phyloP scores from a whole-genome alignment of 306 rosid species.

The Fagus sylvatica region DNA sequence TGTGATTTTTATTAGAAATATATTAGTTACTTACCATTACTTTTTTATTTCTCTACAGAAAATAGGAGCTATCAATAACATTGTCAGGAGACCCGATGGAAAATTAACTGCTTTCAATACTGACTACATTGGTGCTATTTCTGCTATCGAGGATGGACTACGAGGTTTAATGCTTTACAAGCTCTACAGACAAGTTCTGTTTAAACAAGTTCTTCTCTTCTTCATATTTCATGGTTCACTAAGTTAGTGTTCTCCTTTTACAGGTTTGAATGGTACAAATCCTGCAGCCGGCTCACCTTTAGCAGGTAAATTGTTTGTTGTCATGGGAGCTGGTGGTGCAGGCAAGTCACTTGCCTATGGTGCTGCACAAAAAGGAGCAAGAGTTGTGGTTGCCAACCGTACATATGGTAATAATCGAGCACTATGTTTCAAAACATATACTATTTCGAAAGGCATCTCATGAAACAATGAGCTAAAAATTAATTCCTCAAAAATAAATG shows the following conservation, averaged over 20 bases:
- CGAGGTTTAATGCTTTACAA: constrained; percentile 20
- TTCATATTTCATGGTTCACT: neutral
- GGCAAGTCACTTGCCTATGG: constrained; percentile 30
- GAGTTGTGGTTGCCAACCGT: constrained; percentile 47
- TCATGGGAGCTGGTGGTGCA: constrained; percentile 39
- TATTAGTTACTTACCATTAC: neutral
- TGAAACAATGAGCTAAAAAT: neutral
- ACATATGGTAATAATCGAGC: constrained; percentile 29
- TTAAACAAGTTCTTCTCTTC: neutral
- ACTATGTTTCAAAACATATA: neutral
- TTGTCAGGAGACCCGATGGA: constrained; percentile 32
- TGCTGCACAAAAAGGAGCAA: constrained; percentile 47
- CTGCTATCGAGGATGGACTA: constrained; percentile 31
- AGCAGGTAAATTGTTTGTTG: constrained; percentile 34
- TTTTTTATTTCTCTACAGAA: constrained; percentile 15
- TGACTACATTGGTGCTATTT: constrained; percentile 32
- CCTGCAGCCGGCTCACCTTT: constrained; percentile 24
- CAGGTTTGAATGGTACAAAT: constrained; percentile 26
- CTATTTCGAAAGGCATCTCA: neutral
- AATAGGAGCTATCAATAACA: constrained; percentile 37
- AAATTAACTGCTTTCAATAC: constrained; percentile 31
- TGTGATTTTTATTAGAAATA: neutral
- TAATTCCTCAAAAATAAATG: neutral
- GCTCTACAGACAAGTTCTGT: neutral
- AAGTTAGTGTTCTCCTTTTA: neutral